Conservation (phyloP, 345 rosid genomes). For the Lepidium sativum region DNA sequence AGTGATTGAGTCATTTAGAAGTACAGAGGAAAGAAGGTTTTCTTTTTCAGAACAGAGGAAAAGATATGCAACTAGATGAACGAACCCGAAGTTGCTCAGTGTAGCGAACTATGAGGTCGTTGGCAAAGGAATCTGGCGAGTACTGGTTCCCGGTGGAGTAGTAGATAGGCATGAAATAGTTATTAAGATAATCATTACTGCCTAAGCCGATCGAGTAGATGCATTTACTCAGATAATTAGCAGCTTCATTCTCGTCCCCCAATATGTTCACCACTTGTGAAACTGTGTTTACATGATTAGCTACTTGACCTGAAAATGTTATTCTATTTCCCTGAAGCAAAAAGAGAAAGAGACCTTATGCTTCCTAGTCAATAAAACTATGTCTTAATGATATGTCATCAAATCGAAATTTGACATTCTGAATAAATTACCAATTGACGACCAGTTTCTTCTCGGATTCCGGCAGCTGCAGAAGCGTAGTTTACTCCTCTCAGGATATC, state of each 20-base stretch:
- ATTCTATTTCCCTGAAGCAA: constrained; percentile 62
- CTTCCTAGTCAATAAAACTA: not conserved
- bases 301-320: constrained; percentile 65
- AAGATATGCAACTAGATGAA: not conserved
- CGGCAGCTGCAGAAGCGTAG: constrained; percentile 86
- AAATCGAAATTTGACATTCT: not conserved
- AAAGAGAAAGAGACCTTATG: not conserved
- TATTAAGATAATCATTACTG: constrained; percentile 91
- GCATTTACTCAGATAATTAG: constrained; percentile 56
- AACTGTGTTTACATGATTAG: constrained; percentile 56
- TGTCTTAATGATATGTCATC: not conserved
- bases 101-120: constrained; percentile 51
- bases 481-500: constrained; percentile 56
- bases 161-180: constrained; percentile 69
- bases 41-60: not conserved
- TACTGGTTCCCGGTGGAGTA: constrained; percentile 50
- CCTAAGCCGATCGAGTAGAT: constrained; percentile 72
- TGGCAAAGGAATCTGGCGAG: constrained; percentile 54
- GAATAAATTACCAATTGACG: constrained; percentile 47
- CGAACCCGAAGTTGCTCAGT: constrained; percentile 51
- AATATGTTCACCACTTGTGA: constrained; percentile 50
- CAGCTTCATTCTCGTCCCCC: constrained; percentile 47
- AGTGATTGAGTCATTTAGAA: not conserved
- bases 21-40: not conserved
- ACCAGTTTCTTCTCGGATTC: constrained; percentile 79